These are phyloP conservation scores for Astrothelium subdiscretum DNA, from an alignment of 495 filamentous ascomycete species.

Conservation along the genomic window DNA sequence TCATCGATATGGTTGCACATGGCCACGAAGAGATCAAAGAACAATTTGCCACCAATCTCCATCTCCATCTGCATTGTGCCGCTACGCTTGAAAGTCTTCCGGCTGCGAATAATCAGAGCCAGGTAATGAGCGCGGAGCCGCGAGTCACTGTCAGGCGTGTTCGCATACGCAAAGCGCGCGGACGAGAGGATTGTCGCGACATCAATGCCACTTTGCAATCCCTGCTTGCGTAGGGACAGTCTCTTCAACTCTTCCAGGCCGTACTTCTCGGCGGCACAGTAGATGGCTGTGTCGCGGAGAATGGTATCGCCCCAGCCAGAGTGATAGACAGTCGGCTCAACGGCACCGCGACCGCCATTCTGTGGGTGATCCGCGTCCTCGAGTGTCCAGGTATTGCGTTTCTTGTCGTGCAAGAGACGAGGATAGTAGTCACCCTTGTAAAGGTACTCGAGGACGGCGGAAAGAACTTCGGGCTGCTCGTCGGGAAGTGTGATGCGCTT, in stretches of 20 bases:
- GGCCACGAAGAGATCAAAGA: constrained; percentile 94
- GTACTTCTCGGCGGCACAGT: constrained; percentile 79
- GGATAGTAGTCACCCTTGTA: constrained; percentile 63
- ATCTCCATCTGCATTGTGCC: constrained; percentile 97
- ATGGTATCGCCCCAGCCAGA: constrained; percentile 52
- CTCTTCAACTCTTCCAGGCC: constrained; percentile 73
- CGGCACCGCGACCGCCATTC: constrained; percentile 6
- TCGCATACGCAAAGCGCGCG: constrained; percentile 85
- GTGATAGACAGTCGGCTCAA: constrained; percentile 54
- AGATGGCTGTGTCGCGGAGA: constrained; percentile 81
- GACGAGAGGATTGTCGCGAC: constrained; percentile 78
- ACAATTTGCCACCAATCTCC: constrained; percentile 81
- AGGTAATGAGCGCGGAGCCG: constrained; percentile 88
- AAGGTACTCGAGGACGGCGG: constrained; percentile 56
- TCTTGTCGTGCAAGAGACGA: constrained; percentile 31
- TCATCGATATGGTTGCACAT: constrained; percentile 97
- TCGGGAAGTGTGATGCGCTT: constrained; percentile 50
- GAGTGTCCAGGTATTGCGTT: constrained; percentile 29
- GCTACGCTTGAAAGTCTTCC: constrained; percentile 89
- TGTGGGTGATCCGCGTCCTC: constrained; percentile 21
- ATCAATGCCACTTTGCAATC: constrained; percentile 73
- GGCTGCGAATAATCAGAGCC: constrained; percentile 84
- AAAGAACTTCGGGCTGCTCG: constrained; percentile 56
- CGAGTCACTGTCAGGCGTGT: constrained; percentile 84
- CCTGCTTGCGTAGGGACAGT: constrained; percentile 79